Percentiles rank a stretch among this genome's conserved stretches.
Conservation (phyloP, 2,329 filamentous ascomycete species). For the Trichoderma brevicompactum region DNA sequence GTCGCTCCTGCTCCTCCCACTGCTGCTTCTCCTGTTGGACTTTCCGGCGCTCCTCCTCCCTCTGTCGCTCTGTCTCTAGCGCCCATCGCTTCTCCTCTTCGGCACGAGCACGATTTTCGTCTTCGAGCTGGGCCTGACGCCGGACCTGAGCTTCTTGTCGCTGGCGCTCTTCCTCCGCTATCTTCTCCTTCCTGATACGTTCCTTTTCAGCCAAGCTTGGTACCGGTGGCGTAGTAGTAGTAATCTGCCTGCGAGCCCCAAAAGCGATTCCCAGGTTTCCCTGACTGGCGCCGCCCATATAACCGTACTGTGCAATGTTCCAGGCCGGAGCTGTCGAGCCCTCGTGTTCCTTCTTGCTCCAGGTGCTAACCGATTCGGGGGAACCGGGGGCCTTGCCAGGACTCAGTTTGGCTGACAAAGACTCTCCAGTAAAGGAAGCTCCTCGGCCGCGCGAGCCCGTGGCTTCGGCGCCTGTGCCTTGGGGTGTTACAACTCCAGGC, state of each 20-base stretch:
- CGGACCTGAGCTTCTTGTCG: conserved; percentile 58
- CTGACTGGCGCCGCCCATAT: conserved; percentile 96
- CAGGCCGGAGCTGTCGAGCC: conserved; percentile 83
- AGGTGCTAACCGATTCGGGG: conserved; percentile 72
- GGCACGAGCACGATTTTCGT: conserved; percentile 61
- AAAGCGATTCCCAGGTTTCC: conserved; percentile 94
- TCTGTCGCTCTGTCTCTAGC: conserved; percentile 63
- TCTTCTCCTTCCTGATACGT: conserved; percentile 61
- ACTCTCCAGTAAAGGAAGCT: conserved; percentile 61
- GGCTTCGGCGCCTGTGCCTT: conserved; percentile 64
- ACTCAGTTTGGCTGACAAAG: conserved; percentile 61
- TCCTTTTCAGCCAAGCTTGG: conserved; percentile 86
- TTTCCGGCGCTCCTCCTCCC: conserved; percentile 63
- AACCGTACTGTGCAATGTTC: conserved; percentile 98
- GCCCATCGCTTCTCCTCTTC: conserved; percentile 72
- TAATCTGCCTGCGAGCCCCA: conserved; percentile 90
- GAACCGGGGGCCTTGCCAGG: conserved; percentile 64
- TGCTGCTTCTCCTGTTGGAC: conserved; percentile 70
- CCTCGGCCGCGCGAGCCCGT: conserved; percentile 52
- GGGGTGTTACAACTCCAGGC: conserved; percentile 64
- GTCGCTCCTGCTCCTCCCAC: conserved; percentile 77
- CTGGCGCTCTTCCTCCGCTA: conserved; percentile 64
- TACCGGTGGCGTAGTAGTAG: conserved; percentile 76
- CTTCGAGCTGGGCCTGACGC: conserved; percentile 52
- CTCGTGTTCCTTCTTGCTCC: conserved; percentile 87